These are phyloP conservation scores for Backusella tuberculispora DNA, from an alignment of 192 early-diverging fungal species.

Conservation along the genomic window DNA sequence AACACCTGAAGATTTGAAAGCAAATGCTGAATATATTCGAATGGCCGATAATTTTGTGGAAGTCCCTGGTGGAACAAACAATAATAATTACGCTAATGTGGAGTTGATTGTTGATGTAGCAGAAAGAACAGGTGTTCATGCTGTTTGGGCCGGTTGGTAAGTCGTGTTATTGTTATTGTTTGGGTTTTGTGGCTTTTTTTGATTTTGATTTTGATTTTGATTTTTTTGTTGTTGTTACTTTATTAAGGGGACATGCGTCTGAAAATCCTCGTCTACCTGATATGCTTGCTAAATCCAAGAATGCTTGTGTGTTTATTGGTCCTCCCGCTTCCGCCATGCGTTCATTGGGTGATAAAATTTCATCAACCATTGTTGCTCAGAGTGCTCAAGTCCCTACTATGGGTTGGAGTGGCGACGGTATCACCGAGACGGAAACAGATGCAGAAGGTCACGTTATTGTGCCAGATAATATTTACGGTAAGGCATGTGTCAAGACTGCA, in stretches of 20 bases:
- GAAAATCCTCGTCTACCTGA: constrained; percentile 97
- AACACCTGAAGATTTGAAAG: constrained; percentile 94
- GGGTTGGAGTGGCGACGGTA: constrained; percentile 90
- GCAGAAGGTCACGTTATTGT: constrained; percentile 77
- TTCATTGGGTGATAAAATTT: constrained; percentile 97
- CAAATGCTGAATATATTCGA: constrained; percentile 98
- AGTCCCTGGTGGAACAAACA: constrained; percentile 95
- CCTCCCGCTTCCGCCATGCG: constrained; percentile 96
- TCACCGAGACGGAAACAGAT: constrained; percentile 72
- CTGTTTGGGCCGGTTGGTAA: constrained; percentile 95
- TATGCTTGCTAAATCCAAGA: constrained; percentile 75
- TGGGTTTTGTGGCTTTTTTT: neutral
- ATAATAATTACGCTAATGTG: constrained; percentile 99
- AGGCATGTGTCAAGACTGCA: constrained; percentile 83
- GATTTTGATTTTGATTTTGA: constrained; percentile 1
- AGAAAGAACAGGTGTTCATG: constrained; percentile 91
- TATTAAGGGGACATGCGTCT: constrained; percentile 89
- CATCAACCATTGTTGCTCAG: constrained; percentile 98
- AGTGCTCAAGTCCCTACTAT: constrained; percentile 94
- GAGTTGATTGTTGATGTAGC: constrained; percentile 98
- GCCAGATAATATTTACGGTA: constrained; percentile 76
- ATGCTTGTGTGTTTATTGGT: constrained; percentile 92
- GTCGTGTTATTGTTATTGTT: neutral
- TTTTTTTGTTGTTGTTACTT: neutral
- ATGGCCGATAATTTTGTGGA: constrained; percentile 99